A percentile compares a stretch with the other conserved stretches of the same genome.
phyloP scores from a whole-genome alignment of 306 rosid species.

The Medicago ruthenica region DNA sequence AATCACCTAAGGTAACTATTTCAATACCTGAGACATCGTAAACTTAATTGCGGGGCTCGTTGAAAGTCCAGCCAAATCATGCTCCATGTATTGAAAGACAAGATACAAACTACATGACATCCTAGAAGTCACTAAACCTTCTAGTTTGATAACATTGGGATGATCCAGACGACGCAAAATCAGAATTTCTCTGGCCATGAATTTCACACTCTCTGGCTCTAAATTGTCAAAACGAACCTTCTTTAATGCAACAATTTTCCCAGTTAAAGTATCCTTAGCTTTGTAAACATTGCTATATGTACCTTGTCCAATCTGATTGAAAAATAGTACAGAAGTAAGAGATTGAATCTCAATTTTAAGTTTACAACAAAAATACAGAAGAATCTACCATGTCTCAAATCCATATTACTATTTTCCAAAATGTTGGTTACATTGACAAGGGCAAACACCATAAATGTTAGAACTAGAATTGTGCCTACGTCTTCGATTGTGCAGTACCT shows the following conservation, averaged over 20 bases:
- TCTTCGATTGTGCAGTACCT: background rate
- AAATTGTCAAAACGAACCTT: constrained; percentile 92
- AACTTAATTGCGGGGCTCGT: constrained; percentile 79
- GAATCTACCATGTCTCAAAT: background rate
- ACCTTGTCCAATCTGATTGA: constrained; percentile 87
- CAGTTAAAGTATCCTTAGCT: constrained; percentile 82
- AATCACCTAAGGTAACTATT: constrained; percentile 22
- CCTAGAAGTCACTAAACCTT: constrained; percentile 90
- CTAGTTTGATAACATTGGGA: constrained; percentile 85
- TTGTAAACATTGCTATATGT: constrained; percentile 94
- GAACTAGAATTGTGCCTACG: background rate
- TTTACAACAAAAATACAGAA: background rate
- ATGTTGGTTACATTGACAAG: constrained; percentile 27
- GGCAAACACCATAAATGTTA: constrained; percentile 1
- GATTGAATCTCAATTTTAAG: constrained; percentile 13
- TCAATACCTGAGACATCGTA: constrained; percentile 79
- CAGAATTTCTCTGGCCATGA: constrained; percentile 93
- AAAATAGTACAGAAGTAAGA: constrained; percentile 29
- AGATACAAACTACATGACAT: constrained; percentile 93
- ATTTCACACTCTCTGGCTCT: constrained; percentile 93
- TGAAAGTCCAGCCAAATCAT: constrained; percentile 94
- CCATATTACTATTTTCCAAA: constrained; percentile 23
- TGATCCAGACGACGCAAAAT: constrained; percentile 85
- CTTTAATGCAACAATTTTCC: constrained; percentile 83
- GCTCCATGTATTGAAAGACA: constrained; percentile 85